Percentiles rank a stretch among this genome's conserved stretches.
phyloP scores from a whole-genome alignment of 202 grass and related monocot species.

The Tripidium arundinaceum region DNA sequence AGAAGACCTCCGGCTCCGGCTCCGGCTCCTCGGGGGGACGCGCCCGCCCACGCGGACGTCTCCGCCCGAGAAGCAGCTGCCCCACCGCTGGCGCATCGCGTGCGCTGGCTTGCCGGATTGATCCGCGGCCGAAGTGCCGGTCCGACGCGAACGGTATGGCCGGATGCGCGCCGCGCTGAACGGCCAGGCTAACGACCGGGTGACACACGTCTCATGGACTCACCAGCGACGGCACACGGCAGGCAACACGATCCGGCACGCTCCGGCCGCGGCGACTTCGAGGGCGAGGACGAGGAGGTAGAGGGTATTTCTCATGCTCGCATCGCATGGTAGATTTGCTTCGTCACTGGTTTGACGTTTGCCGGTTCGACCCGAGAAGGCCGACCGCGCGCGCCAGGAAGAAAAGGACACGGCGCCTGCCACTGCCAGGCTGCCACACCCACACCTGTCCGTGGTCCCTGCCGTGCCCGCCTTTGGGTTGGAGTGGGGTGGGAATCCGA shows the following conservation, averaged over 20 bases:
- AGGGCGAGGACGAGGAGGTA: neutral
- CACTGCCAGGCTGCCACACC: neutral
- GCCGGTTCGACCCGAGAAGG: neutral
- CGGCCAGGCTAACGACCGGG: neutral
- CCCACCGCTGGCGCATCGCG: constrained; percentile 17
- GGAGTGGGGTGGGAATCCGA: constrained; percentile 2
- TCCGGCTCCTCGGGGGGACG: neutral
- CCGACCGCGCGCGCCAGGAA: neutral
- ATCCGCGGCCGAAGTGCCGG: neutral
- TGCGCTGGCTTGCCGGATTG: neutral
- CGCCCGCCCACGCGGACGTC: too few relatives aligned
- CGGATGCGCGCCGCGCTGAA: neutral
- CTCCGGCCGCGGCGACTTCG: neutral
- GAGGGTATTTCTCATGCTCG: neutral
- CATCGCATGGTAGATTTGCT: neutral
- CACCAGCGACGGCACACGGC: neutral
- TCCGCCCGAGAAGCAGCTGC: constrained; percentile 23
- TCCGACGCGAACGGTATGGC: neutral
- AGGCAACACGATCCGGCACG: neutral
- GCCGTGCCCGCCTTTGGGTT: neutral
- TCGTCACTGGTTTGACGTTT: neutral
- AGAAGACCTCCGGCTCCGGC: too few relatives aligned
- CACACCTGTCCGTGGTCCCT: neutral
- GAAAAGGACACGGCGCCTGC: constrained; percentile 11
- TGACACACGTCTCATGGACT: neutral